A percentile compares a stretch with the other conserved stretches of the same genome.
These are phyloP conservation scores for Helianthus tuberosus DNA, from an alignment of 129 eudicot species.

Conservation along the genomic window DNA sequence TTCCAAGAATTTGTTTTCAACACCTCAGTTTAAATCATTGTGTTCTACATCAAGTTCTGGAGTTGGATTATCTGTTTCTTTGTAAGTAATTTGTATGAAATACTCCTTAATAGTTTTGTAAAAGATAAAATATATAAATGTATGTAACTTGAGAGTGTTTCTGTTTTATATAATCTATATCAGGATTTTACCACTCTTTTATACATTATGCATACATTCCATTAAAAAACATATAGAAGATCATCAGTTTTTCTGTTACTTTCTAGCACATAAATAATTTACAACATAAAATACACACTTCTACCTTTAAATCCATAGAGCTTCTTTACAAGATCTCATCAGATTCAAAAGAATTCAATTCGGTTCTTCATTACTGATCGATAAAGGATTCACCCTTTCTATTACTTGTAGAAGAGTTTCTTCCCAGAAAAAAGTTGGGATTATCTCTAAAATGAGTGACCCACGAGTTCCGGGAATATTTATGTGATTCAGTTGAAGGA, in stretches of 20 bases:
- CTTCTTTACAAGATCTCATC: conserved; percentile 54
- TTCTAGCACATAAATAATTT: conserved; percentile 6
- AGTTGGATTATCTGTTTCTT: background rate
- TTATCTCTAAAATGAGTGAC: conserved; percentile 44
- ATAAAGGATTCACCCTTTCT: conserved; percentile 29
- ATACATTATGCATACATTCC: background rate
- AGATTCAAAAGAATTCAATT: conserved; percentile 47
- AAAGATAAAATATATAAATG: no score
- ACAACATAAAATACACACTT: conserved; percentile 14
- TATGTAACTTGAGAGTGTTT: no score
- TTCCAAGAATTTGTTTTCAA: conserved; percentile 19
- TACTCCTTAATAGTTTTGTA: background rate
- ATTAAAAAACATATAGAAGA: background rate
- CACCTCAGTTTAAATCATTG: conserved; percentile 19
- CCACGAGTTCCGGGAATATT: conserved; percentile 72
- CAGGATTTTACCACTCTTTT: no score
- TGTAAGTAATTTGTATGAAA: background rate
- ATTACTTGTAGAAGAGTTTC: conserved; percentile 44
- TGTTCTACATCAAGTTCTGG: conserved; percentile 9
- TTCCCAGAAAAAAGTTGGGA: conserved; percentile 38
- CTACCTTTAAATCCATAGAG: conserved; percentile 28
- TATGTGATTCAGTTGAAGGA: conserved; percentile 54
- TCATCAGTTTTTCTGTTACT: background rate
- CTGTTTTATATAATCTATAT: no score
- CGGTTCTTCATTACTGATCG: conserved; percentile 39